Evolutionary conservation across 1,284 basidiomycete genomes (phyloP).

Genomic region (Pyrrhoderma lamaoense): DNA sequence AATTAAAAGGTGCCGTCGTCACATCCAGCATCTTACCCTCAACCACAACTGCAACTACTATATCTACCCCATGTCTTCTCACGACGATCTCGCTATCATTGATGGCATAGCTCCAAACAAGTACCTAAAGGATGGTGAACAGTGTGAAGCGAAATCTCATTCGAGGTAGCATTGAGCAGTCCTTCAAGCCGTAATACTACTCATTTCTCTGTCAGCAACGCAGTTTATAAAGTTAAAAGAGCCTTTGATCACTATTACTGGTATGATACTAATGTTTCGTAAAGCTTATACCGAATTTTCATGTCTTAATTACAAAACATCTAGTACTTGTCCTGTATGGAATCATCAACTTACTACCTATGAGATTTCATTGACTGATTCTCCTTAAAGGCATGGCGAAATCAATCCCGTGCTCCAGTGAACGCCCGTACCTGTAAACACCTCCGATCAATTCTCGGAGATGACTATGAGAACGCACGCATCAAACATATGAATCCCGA

Average conservation of each 20-base stretch:
- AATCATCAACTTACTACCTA: slow-evolving; percentile 1
- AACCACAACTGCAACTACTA: too few species aligned
- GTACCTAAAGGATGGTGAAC: slow-evolving; percentile 20
- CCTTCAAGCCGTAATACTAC: neutral
- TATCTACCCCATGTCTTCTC: slow-evolving; percentile 1
- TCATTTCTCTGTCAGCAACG: slow-evolving; percentile 27
- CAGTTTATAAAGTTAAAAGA: slow-evolving; percentile 44
- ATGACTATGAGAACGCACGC: slow-evolving; percentile 48
- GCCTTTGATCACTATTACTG: slow-evolving; percentile 51
- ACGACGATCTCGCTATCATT: slow-evolving; percentile 19
- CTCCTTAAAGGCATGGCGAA: slow-evolving; percentile 38
- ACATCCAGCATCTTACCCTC: too few species aligned
- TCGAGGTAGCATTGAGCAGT: slow-evolving; percentile 15
- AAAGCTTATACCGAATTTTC: too few species aligned
- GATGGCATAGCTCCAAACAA: slow-evolving; percentile 22
- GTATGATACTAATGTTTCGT: slow-evolving; percentile 22
- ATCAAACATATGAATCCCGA: slow-evolving; percentile 41
- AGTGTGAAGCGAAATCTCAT: slow-evolving; percentile 15
- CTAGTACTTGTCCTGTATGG: slow-evolving; percentile 39
- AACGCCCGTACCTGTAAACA: slow-evolving; percentile 59
- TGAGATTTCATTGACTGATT: neutral
- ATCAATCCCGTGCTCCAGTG: slow-evolving; percentile 41
- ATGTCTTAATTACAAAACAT: neutral
- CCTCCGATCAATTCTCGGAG: slow-evolving; percentile 48
- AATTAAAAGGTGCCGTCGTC: too few species aligned